Evolutionary conservation across 495 filamentous ascomycete species (phyloP), one percentile per base, ranked within the genome.

Genomic region (Staphylotrichum longicolle): DNA sequence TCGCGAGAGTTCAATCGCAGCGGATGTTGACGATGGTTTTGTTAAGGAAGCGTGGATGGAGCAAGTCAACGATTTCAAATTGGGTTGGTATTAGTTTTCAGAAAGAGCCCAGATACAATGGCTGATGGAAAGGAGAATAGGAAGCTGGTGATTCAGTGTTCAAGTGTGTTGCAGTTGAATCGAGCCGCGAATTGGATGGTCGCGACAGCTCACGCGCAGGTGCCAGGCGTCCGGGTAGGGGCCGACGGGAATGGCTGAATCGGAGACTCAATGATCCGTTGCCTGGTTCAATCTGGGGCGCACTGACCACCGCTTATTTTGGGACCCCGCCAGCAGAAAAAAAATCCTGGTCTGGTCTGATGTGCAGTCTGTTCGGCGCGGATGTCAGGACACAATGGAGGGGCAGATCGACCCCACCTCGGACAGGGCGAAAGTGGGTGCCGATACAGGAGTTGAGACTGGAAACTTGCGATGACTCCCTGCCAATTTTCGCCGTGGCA

Each of bases 241-340:
- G n/a, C n/a, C n/a, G n/a, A n/a, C n/a, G n/a, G n/a, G n/a, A n/a
- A 34, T 41, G 5, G 48, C 12, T 47, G 11, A 49, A 12, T 63
- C 66, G 66, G 63, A 54, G 52, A 32, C 58, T 44, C 42, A 63
- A 62, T 66, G 58, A 61, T 66, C 66, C 63, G 61, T 47, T 32
- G 20, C 35, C 48, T 27, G 20, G 20, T 27, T 27, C 48, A 56
- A 3, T 35, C 10, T 7, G 27, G 12, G 12, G 33, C 45, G 70
- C 70, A 72, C 64, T 60, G 70, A 71, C 70, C 68, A 73, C 46
- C 61, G 32, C 69, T 70, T 70, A 69, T 65, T 67, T 67, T 51
- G 10, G 50, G 35, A 20, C 47, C 40, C 35, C 46, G 8, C 46
- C 45, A 41, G 10, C 20, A 27, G 20, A 27, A 41, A 6, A 50